These are phyloP conservation scores for Rhododendron williamsianum DNA, from an alignment of 148 eudicot genomes.

Conservation along the genomic window DNA sequence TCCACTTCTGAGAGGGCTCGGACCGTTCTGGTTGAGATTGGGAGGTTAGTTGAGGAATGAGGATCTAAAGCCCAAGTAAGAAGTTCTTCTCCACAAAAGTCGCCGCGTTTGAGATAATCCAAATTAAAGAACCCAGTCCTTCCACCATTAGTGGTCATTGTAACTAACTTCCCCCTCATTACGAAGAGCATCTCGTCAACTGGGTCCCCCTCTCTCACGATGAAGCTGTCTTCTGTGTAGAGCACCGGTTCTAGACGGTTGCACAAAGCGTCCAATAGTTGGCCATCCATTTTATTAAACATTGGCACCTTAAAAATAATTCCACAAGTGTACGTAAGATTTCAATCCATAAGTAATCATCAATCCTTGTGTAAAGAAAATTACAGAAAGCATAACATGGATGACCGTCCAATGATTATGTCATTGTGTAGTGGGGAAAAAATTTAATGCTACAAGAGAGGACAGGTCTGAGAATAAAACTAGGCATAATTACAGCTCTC, in stretches of 20 bases:
- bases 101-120: slow-evolving; percentile 41
- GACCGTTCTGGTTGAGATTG: slow-evolving; percentile 70
- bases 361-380: not conserved
- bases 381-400: not conserved
- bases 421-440: no score
- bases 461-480: no score
- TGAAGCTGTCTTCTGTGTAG: slow-evolving; percentile 43
- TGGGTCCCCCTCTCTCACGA: slow-evolving; percentile 68
- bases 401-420: no score
- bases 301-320: slow-evolving; percentile 44
- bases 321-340: not conserved
- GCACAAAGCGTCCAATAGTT: slow-evolving; percentile 67
- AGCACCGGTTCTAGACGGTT: slow-evolving; percentile 55
- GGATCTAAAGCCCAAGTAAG: slow-evolving; percentile 71
- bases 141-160: slow-evolving; percentile 71
- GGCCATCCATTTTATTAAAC: slow-evolving; percentile 63
- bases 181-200: slow-evolving; percentile 70
- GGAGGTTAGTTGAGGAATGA: slow-evolving; percentile 40
- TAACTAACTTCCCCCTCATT: slow-evolving; percentile 58
- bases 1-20: slow-evolving; percentile 67
- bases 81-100: slow-evolving; percentile 79
- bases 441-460: no score
- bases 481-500: no score
- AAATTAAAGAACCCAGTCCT: slow-evolving; percentile 73
- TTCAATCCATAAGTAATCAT: not conserved